Evolutionary conservation across 192 early-diverging fungal species (phyloP).

Genomic region (Coemansia guatemalensis): DNA sequence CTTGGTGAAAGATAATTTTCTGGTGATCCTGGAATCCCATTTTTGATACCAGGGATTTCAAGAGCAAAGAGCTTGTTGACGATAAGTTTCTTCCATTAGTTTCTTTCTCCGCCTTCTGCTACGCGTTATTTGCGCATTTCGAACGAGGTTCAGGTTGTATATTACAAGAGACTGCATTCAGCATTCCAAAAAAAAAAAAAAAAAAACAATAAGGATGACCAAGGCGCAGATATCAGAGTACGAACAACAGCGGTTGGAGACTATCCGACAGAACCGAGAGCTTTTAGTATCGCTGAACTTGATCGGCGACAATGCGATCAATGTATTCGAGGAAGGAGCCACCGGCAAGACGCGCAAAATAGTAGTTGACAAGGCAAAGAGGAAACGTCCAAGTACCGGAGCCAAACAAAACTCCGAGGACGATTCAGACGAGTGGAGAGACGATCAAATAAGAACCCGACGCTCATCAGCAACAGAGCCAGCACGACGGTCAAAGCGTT

Average conservation of each 20-base stretch:
- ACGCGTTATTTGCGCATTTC: not conserved
- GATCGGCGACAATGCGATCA: constrained; percentile 4
- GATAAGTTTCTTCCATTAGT: not conserved
- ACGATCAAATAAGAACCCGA: constrained; percentile 6
- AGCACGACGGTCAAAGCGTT: constrained; percentile 36
- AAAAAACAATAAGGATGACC: constrained; percentile 19
- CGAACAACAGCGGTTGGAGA: constrained; percentile 57
- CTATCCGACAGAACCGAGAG: constrained; percentile 62
- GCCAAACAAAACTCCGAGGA: not conserved
- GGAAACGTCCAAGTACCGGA: not conserved
- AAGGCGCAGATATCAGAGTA: constrained; percentile 42
- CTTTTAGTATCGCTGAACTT: constrained; percentile 57
- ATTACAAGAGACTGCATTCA: not conserved
- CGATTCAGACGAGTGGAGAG: constrained; percentile 18
- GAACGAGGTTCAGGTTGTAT: not conserved
- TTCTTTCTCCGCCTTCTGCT: not conserved
- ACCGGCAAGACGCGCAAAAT: constrained; percentile 15
- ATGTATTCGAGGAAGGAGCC: not conserved
- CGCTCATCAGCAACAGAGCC: constrained; percentile 12
- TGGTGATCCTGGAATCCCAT: not conserved
- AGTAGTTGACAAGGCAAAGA: constrained; percentile 3
- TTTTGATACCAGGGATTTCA: not conserved
- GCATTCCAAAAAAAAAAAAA: constrained; percentile 1
- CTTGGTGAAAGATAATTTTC: not conserved
- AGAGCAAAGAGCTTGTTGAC: not conserved